phyloP scores from a whole-genome alignment of 179 eudicot genomes.

The Patellifolia procumbens region DNA sequence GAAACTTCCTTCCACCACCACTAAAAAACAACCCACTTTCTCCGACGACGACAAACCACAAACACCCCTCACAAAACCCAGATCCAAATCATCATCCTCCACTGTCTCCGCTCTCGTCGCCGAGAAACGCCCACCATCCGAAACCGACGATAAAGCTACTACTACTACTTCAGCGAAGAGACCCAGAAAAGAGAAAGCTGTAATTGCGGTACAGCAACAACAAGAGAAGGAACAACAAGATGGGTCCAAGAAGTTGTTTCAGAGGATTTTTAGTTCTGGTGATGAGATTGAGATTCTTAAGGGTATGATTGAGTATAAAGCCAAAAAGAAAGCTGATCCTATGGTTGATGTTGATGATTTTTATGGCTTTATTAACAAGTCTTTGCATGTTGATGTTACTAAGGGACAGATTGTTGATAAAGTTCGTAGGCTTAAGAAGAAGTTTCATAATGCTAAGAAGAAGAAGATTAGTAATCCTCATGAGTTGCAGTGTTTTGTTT shows the following conservation, averaged over 20 bases:
- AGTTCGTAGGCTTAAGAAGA: conserved; percentile 41
- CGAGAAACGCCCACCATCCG: neutral
- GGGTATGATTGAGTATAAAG: conserved; percentile 41
- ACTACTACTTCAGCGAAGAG: conserved; percentile 2
- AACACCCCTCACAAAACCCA: neutral
- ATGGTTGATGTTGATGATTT: conserved; percentile 32
- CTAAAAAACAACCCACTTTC: neutral
- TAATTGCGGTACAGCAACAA: too few relatives aligned
- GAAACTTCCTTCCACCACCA: neutral
- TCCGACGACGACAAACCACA: neutral
- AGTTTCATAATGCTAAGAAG: conserved; percentile 31
- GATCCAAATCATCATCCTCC: neutral
- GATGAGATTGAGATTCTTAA: conserved; percentile 40
- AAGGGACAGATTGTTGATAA: conserved; percentile 39
- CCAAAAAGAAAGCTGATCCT: conserved; percentile 37
- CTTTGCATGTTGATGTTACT: conserved; percentile 36
- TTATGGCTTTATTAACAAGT: conserved; percentile 32
- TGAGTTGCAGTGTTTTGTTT: conserved; percentile 31
- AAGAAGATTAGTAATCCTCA: conserved; percentile 26
- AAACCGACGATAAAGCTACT: neutral
- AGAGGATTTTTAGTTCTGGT: conserved; percentile 47
- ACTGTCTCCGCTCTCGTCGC: neutral
- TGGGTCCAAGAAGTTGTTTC: conserved; percentile 17
- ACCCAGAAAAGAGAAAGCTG: neutral
- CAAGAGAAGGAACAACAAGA: neutral